Evolutionary conservation across 495 filamentous ascomycete species (phyloP).

Genomic region (Neurospora hispaniola): DNA sequence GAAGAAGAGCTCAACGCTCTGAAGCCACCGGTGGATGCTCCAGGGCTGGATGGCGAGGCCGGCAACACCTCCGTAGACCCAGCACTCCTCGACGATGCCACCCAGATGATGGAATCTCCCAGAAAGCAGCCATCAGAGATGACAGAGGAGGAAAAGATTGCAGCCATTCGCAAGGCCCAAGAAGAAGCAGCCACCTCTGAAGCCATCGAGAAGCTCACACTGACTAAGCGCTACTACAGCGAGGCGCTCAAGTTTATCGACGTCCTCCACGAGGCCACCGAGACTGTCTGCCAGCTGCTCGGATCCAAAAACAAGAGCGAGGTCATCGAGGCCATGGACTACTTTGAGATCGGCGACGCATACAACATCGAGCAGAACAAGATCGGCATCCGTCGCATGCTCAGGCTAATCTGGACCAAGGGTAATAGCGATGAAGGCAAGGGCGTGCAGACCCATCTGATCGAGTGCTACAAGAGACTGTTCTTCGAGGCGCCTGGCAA

Average conservation of each 20-base stretch:
- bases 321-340: constrained; percentile 98
- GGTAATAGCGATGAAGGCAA: constrained; percentile 98
- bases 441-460: constrained; percentile 91
- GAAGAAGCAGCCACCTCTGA: constrained; percentile 62
- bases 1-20: constrained; percentile 72
- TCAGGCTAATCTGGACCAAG: constrained; percentile 97
- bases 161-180: constrained; percentile 54
- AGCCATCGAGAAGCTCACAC: constrained; percentile 69
- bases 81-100: constrained; percentile 80
- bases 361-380: constrained; percentile 92
- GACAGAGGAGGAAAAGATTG: constrained; percentile 46
- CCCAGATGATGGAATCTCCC: constrained; percentile 59
- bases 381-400: constrained; percentile 83
- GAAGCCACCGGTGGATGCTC: constrained; percentile 66
- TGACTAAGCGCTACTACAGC: constrained; percentile 79
- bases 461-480: constrained; percentile 90
- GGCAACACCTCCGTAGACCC: constrained; percentile 53
- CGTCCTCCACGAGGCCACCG: constrained; percentile 73
- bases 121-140: constrained; percentile 44
- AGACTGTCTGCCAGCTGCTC: constrained; percentile 71
- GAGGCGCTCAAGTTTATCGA: constrained; percentile 94
- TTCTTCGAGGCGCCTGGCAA: constrained; percentile 90
- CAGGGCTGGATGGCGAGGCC: constrained; percentile 56
- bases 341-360: constrained; percentile 85
- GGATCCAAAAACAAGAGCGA: constrained; percentile 94